Conservation (phyloP, 768 basidiomycete species). For the Lactarius akahatsu region DNA sequence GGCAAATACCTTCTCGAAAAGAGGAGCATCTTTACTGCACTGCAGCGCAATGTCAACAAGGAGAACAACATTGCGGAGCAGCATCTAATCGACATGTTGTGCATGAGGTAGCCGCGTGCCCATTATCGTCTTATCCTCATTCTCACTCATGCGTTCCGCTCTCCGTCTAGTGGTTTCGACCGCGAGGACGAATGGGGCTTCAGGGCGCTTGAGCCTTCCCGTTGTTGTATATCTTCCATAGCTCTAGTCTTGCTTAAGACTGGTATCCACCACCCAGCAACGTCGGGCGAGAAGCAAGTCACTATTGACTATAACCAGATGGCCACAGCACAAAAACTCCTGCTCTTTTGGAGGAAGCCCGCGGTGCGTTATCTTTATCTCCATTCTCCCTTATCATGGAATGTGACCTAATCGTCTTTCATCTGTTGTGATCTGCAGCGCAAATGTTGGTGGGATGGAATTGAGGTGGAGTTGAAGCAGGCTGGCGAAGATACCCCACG, state of each 20-base stretch:
- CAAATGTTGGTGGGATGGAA: constrained; percentile 99
- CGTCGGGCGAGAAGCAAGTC: constrained; percentile 63
- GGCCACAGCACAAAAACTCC: constrained; percentile 94
- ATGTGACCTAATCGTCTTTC: constrained; percentile 10
- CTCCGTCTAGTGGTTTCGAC: constrained; percentile 76
- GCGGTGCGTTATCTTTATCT: constrained; percentile 63
- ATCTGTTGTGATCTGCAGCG: constrained; percentile 52
- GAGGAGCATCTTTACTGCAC: constrained; percentile 91
- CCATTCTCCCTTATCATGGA: constrained; percentile 17
- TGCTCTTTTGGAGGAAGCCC: constrained; percentile 98
- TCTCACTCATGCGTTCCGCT: constrained; percentile 4
- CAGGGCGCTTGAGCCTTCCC: constrained; percentile 90
- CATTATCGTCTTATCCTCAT: constrained; percentile 9
- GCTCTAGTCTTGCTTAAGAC: constrained; percentile 97
- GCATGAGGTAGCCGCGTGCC: constrained; percentile 79
- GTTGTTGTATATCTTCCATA: constrained; percentile 98
- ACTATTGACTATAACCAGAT: constrained; percentile 90
- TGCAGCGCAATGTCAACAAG: constrained; percentile 98
- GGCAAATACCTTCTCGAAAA: constrained; percentile 87
- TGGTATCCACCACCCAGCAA: constrained; percentile 73
- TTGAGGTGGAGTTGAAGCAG: constrained; percentile 80
- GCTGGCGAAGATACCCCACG: constrained; percentile 50
- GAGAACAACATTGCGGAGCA: constrained; percentile 99
- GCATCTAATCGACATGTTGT: constrained; percentile 99
- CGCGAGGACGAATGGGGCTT: constrained; percentile 99